Evolutionary conservation across 352 stramenopile genomes (phyloP).

Genomic region (Phytophthora cryptogea): DNA sequence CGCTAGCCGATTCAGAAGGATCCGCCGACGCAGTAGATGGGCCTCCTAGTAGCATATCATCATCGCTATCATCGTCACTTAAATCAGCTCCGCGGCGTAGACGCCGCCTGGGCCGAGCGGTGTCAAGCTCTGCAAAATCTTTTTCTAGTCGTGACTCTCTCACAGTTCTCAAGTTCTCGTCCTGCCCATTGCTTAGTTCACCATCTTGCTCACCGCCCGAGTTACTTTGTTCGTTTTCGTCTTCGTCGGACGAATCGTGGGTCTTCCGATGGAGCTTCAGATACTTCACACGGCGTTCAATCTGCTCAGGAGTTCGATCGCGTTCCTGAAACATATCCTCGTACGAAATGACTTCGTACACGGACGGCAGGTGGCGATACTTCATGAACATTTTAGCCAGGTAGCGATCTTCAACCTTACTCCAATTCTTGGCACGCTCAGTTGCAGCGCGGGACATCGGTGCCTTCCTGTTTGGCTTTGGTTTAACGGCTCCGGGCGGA

Average conservation of each 20-base stretch:
- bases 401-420: constrained; percentile 81
- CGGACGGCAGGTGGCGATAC: constrained; percentile 79
- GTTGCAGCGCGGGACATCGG: constrained; percentile 36
- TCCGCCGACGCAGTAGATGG: neutral
- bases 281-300: constrained; percentile 83
- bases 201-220: constrained; percentile 35
- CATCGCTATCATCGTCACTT: constrained; percentile 51
- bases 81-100: constrained; percentile 50
- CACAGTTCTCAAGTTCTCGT: constrained; percentile 18
- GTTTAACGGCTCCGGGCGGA: constrained; percentile 11
- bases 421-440: constrained; percentile 82
- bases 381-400: constrained; percentile 79
- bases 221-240: constrained; percentile 45
- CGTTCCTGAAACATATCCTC: constrained; percentile 91
- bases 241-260: constrained; percentile 69
- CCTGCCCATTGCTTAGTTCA: constrained; percentile 18
- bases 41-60: constrained; percentile 42
- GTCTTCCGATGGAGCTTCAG: constrained; percentile 79
- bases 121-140: constrained; percentile 32
- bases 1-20: constrained; percentile 7
- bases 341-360: constrained; percentile 89
- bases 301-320: constrained; percentile 82
- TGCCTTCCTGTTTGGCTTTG: constrained; percentile 33
- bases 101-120: constrained; percentile 39
- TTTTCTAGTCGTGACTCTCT: constrained; percentile 28